Conservation (phyloP, 2,329 filamentous ascomycete species). For the Xylariaceae sp. region DNA sequence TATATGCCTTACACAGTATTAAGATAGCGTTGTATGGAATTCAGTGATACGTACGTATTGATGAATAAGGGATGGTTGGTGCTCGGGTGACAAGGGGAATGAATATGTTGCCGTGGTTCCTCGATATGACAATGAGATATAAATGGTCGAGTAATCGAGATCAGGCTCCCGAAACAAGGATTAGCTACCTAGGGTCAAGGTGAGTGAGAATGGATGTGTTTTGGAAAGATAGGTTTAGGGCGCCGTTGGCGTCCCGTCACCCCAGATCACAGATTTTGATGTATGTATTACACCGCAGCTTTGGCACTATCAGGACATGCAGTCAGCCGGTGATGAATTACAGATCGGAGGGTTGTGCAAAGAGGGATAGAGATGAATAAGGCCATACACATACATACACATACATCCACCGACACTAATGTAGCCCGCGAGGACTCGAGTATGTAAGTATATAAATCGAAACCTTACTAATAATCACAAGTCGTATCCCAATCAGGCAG, state of each 20-base stretch:
- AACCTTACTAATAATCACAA: not conserved
- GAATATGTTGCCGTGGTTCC: not conserved
- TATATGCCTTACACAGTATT: too few relatives aligned
- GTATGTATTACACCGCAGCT: not conserved
- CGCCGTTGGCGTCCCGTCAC: slow-evolving; percentile 9
- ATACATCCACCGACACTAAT: too few relatives aligned
- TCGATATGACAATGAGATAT: not conserved
- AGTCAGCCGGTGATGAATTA: slow-evolving; percentile 13
- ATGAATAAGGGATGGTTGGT: not conserved
- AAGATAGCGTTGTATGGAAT: too few relatives aligned
- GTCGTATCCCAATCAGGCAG: not conserved
- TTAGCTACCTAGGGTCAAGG: not conserved
- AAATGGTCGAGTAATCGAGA: not conserved
- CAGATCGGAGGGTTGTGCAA: not conserved
- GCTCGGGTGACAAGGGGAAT: not conserved
- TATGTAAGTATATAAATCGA: too few relatives aligned
- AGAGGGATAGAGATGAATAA: not conserved
- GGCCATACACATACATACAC: not conserved
- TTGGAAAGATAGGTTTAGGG: too few relatives aligned
- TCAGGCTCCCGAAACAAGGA: not conserved
- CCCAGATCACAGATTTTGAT: slow-evolving; percentile 5
- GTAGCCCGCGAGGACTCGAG: not conserved
- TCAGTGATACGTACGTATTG: not conserved
- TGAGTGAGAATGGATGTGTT: not conserved
- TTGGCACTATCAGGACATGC: slow-evolving; percentile 15